Evolutionary conservation across 2,329 filamentous ascomycete genomes (phyloP).

Genomic region (Penicillium crustosum): DNA sequence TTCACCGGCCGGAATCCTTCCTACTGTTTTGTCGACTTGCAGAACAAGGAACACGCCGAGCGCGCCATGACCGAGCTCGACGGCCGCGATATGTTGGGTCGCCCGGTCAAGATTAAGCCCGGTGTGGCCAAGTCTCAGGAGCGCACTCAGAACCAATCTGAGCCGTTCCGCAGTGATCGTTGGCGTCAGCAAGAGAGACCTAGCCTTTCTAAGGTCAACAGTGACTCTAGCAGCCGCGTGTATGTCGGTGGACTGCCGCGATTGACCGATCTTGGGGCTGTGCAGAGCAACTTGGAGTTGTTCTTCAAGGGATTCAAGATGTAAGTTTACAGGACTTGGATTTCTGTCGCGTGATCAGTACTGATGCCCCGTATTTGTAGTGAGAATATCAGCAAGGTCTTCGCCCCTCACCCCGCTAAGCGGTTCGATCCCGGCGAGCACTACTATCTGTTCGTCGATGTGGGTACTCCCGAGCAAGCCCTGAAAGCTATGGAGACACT

Average conservation of each 20-base stretch:
- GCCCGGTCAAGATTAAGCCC: slow-evolving; percentile 64
- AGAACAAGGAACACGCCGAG: slow-evolving; percentile 56
- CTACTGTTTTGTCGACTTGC: slow-evolving; percentile 73
- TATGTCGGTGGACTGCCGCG: slow-evolving; percentile 51
- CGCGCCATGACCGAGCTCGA: slow-evolving; percentile 58
- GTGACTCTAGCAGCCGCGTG: slow-evolving; percentile 44
- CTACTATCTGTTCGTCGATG: slow-evolving; percentile 67
- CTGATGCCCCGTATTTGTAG: slow-evolving; percentile 20
- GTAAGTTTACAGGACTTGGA: slow-evolving; percentile 25
- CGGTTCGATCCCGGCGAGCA: slow-evolving; percentile 54
- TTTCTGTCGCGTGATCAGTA: slow-evolving; percentile 1
- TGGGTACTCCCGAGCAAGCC: slow-evolving; percentile 56
- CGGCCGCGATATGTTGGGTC: slow-evolving; percentile 55
- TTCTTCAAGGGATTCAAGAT: slow-evolving; percentile 49
- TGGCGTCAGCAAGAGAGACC: slow-evolving; percentile 45
- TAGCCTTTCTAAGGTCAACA: slow-evolving; percentile 34
- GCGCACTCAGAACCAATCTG: slow-evolving; percentile 24
- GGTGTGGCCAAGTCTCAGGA: slow-evolving; percentile 57
- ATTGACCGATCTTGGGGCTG: slow-evolving; percentile 43
- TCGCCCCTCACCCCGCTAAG: slow-evolving; percentile 59
- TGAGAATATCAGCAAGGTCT: slow-evolving; percentile 53
- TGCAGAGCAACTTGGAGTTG: slow-evolving; percentile 44
- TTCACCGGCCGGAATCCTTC: slow-evolving; percentile 68
- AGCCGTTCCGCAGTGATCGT: slow-evolving; percentile 39
- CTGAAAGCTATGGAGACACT: slow-evolving; percentile 51